Evolutionary conservation across 768 basidiomycete species (phyloP).

Genomic region (Tylopilus plumbeoviolaceoides): DNA sequence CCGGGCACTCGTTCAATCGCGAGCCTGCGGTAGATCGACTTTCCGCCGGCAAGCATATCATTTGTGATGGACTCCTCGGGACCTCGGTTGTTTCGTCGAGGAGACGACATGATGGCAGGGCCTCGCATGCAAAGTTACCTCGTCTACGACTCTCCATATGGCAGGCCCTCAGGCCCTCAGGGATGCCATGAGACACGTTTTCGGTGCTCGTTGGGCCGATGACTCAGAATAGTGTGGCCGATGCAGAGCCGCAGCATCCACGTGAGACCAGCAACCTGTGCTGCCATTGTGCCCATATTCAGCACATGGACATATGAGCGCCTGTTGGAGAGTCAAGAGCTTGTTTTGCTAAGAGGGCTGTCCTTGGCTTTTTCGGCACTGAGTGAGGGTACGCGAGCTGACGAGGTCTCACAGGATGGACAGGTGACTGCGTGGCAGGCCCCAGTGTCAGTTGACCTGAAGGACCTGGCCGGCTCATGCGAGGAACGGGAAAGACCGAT

Average conservation of each 20-base stretch:
- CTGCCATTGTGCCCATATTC: neutral
- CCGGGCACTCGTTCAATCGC: neutral
- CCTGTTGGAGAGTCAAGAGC: neutral
- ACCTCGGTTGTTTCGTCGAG: conserved; percentile 11
- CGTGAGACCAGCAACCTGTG: neutral
- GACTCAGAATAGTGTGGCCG: neutral
- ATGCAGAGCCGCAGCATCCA: neutral
- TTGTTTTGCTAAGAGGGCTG: neutral
- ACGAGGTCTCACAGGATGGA: neutral
- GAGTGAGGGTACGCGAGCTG: neutral
- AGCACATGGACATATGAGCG: neutral
- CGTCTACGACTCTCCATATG: neutral
- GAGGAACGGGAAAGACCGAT: conserved; percentile 3
- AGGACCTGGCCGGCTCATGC: too few species aligned
- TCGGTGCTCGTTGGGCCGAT: neutral
- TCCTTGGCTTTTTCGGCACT: neutral
- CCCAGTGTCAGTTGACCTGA: neutral
- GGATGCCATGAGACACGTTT: neutral
- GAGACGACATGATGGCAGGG: neutral
- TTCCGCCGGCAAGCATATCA: neutral
- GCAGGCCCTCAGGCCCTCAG: neutral
- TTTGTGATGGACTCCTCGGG: conserved; percentile 6
- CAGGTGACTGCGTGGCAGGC: neutral
- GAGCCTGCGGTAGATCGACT: neutral
- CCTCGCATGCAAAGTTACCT: neutral